These are phyloP conservation scores for Suillus tomentosus DNA, from an alignment of 768 basidiomycete species.

Conservation along the genomic window DNA sequence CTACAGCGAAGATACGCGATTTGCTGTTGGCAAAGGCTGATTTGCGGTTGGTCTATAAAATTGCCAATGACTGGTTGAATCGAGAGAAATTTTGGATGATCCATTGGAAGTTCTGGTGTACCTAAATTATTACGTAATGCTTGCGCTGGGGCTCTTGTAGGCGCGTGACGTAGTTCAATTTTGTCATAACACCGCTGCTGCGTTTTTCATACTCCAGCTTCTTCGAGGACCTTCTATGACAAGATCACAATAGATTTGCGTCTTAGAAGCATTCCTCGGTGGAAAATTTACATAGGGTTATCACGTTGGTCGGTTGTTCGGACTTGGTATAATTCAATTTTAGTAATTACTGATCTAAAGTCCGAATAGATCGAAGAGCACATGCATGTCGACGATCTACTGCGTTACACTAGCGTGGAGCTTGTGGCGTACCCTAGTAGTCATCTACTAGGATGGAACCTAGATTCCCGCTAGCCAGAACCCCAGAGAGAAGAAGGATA, in stretches of 20 bases:
- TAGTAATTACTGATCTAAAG: too few species aligned
- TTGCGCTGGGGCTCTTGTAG: accelerated
- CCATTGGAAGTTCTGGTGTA: neutral
- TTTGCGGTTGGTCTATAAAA: constrained; percentile 22
- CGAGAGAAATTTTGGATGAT: constrained; percentile 20
- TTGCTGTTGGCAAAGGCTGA: constrained; percentile 12
- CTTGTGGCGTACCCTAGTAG: neutral
- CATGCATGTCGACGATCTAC: neutral
- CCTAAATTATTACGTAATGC: constrained; percentile 12
- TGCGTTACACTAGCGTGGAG: neutral
- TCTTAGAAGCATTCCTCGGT: neutral
- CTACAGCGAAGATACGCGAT: constrained; percentile 21
- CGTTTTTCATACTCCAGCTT: neutral
- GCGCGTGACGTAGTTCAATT: constrained; percentile 6
- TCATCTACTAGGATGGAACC: neutral
- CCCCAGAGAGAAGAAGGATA: neutral
- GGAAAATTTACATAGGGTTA: neutral
- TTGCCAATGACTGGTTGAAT: constrained; percentile 20
- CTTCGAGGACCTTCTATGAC: neutral
- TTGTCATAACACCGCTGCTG: neutral
- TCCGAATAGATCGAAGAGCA: neutral
- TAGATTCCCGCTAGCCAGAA: constrained; percentile 1
- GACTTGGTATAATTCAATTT: neutral
- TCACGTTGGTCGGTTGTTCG: neutral
- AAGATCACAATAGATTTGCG: neutral